Evolutionary conservation across 192 early-diverging fungal genomes (phyloP).

Genomic region (Backusella psychrophila): DNA sequence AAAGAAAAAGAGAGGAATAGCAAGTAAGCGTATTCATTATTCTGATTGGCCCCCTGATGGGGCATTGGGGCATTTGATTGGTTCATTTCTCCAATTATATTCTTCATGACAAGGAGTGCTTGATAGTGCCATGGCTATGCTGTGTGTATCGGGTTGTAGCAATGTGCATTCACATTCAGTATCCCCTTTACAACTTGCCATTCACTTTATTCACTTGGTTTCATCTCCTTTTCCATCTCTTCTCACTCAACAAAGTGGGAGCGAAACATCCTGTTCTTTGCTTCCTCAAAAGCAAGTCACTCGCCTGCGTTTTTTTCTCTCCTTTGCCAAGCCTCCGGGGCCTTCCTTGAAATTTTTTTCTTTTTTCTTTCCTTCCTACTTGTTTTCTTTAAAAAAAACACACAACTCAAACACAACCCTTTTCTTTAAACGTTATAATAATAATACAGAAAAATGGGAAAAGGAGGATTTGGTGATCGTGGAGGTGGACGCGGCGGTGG

Average conservation of each 20-base stretch:
- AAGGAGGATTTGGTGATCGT: constrained; percentile 33
- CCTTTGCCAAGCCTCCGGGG: neutral
- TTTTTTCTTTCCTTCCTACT: neutral
- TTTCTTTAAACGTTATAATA: constrained; percentile 10
- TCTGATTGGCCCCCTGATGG: neutral
- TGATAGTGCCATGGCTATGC: no score
- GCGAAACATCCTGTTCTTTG: neutral
- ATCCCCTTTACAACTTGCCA: neutral
- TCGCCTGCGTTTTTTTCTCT: neutral
- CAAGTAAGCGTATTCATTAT: neutral
- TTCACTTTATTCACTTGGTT: neutral
- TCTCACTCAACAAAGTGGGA: neutral
- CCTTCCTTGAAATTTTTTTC: constrained; percentile 1
- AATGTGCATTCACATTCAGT: no score
- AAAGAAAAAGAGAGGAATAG: neutral
- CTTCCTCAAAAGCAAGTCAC: neutral
- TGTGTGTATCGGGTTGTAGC: no score
- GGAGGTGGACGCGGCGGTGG: constrained; percentile 22
- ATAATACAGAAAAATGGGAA: constrained; percentile 21
- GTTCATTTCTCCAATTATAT: neutral
- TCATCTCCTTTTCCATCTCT: neutral
- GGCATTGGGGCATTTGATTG: neutral
- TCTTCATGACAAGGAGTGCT: no score
- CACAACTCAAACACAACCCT: neutral
- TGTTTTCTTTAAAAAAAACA: neutral